phyloP scores from a whole-genome alignment of 257 asterid genomes.

The Solanum stenotomum region DNA sequence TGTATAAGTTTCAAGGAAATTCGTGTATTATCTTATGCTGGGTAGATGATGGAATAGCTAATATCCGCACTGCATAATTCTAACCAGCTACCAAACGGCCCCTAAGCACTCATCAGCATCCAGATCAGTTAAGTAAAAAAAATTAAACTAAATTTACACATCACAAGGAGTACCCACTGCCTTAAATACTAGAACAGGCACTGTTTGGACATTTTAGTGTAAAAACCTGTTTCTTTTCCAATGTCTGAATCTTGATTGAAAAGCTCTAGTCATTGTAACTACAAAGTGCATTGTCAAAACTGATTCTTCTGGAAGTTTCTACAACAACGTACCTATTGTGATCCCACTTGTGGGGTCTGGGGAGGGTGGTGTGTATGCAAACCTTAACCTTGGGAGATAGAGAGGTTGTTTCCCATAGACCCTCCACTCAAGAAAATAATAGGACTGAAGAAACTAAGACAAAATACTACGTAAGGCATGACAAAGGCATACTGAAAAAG shows the following conservation, averaged over 20 bases:
- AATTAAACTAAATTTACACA: not conserved
- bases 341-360: not conserved
- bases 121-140: not conserved
- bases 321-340: not conserved
- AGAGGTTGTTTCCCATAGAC: not conserved
- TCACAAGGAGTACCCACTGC: not conserved
- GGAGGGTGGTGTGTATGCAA: not conserved
- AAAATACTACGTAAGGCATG: not conserved
- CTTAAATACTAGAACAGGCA: not conserved
- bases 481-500: not conserved
- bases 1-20: not conserved
- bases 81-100: not conserved
- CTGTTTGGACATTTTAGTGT: not conserved
- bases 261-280: not conserved
- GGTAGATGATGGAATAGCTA: not conserved
- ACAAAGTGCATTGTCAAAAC: not conserved
- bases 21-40: not conserved
- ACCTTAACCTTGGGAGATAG: not conserved
- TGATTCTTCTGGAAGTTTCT: not conserved
- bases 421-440: not conserved
- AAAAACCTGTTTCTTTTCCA: not conserved
- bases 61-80: not conserved
- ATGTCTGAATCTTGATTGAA: not conserved
- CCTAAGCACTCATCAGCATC: not conserved
- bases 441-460: not conserved